Evolutionary conservation across 2,329 filamentous ascomycete species (phyloP), one percentile per base, ranked within the genome.

Genomic region (Diaporthe eres): DNA sequence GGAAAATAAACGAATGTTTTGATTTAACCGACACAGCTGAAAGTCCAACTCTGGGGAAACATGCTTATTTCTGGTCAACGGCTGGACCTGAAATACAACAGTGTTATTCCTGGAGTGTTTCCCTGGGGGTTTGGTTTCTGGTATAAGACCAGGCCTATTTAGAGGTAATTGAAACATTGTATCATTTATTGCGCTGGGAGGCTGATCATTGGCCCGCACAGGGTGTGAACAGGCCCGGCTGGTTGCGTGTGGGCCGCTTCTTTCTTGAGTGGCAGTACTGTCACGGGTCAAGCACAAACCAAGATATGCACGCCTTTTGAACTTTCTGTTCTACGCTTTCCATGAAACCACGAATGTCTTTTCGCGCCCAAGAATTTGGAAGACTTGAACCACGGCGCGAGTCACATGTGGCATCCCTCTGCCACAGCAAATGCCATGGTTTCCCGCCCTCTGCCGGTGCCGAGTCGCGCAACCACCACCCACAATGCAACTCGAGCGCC

Each of bases 1-100:
- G 47, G 63, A 67, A 17, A 53, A 53, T 51, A 7, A 47, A 39
- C 47, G 25, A 53, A 13, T 68, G 65, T 68, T 68, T 68, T 53
- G 65, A 68, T 68, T 53, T 53, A 68, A 49, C 47, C 47, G 65
- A 53, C 47, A 53, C 65, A 68, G 65, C 65, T 68, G 47, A 68
- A 60, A 51, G 28, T 37, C 47, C 47, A 39, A 53, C 34, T 53
- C 65, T 68, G 47, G 65, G 65, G 65, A 53, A 68, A 68, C 47
- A 53, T 53, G 34, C 47, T 68, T 68, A 42, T 68, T 53, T 68
- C 65, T 68, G 47, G 22, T 53, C 65, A 68, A 68, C 65, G 47
- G 65, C 65, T 37, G 65, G 53, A 25, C 47, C 13, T 53, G 47
- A 53, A 53, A 68, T 53, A 37, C 31, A 34, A 34, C 34, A 34